Evolutionary conservation across 78 protist species (phyloP).

Genomic region (Dictyostelium purpureum): DNA sequence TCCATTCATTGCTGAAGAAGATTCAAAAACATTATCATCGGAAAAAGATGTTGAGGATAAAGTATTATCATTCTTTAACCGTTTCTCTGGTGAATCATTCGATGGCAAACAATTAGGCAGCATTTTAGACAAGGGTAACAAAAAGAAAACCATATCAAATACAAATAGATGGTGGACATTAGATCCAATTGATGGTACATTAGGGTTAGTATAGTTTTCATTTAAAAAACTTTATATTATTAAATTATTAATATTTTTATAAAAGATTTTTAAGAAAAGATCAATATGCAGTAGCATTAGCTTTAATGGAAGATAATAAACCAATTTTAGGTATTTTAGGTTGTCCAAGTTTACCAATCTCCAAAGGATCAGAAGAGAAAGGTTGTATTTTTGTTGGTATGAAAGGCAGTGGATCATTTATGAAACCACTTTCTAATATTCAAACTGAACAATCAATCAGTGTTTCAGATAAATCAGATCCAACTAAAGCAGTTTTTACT

Average conservation of each 20-base stretch:
- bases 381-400: slow-evolving; percentile 58
- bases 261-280: slow-evolving; percentile 55
- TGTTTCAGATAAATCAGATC: slow-evolving; percentile 25
- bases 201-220: too few species aligned
- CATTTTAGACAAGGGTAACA: slow-evolving; percentile 15
- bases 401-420: slow-evolving; percentile 25
- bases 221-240: too few species aligned
- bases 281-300: slow-evolving; percentile 80
- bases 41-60: slow-evolving; percentile 33
- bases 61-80: slow-evolving; percentile 14
- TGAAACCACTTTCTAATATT: background rate
- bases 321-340: slow-evolving; percentile 77
- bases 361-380: background rate
- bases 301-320: slow-evolving; percentile 71
- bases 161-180: slow-evolving; percentile 76
- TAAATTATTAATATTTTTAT: too few species aligned
- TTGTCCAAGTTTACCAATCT: slow-evolving; percentile 69
- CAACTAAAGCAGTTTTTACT: slow-evolving; percentile 50
- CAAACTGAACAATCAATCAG: background rate
- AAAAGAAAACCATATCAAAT: background rate
- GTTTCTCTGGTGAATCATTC: background rate
- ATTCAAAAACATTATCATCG: slow-evolving; percentile 43
- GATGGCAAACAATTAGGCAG: background rate
- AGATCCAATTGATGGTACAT: slow-evolving; percentile 84
- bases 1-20: slow-evolving; percentile 76